Base-by-base conservation (phyloP, 2,329 filamentous ascomycete genomes). In the Arachnomyces sp. region DNA sequence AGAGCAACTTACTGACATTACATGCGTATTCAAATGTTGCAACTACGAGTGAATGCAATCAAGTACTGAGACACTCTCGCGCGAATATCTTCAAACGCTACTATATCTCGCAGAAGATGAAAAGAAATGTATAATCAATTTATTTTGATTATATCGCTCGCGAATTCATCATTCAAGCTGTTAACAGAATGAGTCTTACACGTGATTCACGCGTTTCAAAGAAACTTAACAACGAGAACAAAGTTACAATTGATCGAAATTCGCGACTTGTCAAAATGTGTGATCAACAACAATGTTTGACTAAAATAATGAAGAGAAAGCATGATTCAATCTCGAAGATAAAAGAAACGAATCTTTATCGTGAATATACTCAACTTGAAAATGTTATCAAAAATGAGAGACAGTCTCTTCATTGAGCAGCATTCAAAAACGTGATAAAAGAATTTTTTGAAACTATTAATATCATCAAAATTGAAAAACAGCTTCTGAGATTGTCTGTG, bases 31-130 rank as follows among this genome's bases (percentile, higher is more conserved):
- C n/a, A 51, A 43, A 40, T 45, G 32, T 16, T 31, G 40, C 43
- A 7, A 40, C 42, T 5, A 38, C 50, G 37, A 34, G 43, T 20
- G 34, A 53, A 14, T 43, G 45, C 7, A 43, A 52, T 39, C 46
- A 54, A 20, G 39, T 53, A 2, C 42, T 51, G 36, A 37, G 49
- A 39, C 42, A 54, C 28, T 38, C 36, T 2, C 36, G 28, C 14
- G 28, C 36, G 6, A 29, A 38, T 16, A 38, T 38, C 28, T 38
- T 38, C n/a, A 29, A 38, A 38, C 28, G 36, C 13, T 38, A 30
- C 13, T 38, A 38, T 29, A 14, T 38, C n/a, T 16, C 28, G 28
- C 25, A 38, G 36, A 38, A 38, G 36, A 29, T 30, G 5, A 38
- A 38, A n/a, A 15, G 36, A 12, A 29, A 38, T 16, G 36, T 38